Conservation (phyloP, 805 yeast genomes). For the Candida dajiaensis region DNA sequence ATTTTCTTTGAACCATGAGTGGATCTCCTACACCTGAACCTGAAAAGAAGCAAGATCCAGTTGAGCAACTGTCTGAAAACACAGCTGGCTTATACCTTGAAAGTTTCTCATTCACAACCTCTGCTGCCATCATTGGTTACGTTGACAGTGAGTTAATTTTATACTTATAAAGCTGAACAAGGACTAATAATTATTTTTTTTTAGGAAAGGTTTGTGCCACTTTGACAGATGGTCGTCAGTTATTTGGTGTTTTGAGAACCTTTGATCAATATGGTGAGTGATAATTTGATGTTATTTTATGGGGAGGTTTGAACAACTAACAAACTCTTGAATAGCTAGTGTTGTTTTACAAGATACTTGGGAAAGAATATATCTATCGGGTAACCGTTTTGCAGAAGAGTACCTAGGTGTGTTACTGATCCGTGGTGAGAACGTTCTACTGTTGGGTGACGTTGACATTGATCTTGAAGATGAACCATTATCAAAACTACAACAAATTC, state of each 20-base stretch:
- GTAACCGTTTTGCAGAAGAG: conserved; percentile 64
- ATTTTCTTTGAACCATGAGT: neutral
- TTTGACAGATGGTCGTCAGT: conserved; percentile 81
- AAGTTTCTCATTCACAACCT: conserved; percentile 79
- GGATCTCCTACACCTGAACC: conserved; percentile 3
- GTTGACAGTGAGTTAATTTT: conserved; percentile 54
- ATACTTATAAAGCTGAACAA: no score
- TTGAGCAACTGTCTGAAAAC: conserved; percentile 29
- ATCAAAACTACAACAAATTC: conserved; percentile 47
- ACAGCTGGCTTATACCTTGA: conserved; percentile 62
- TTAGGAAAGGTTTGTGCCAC: conserved; percentile 67
- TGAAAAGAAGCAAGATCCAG: conserved; percentile 9
- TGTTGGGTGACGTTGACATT: conserved; percentile 90
- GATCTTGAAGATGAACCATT: conserved; percentile 75
- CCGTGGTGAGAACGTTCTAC: conserved; percentile 93
- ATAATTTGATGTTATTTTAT: neutral
- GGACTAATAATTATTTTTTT: neutral
- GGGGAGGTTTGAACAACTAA: neutral
- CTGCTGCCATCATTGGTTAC: conserved; percentile 85
- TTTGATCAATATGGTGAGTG: conserved; percentile 78
- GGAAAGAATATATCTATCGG: conserved; percentile 71
- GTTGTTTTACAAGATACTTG: conserved; percentile 86
- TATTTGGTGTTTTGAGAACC: conserved; percentile 87
- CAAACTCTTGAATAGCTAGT: conserved; percentile 45
- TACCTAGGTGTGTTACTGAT: conserved; percentile 77